A percentile compares a stretch with the other conserved stretches of the same genome.
These are phyloP conservation scores for Acanthamoeba healyi DNA, from an alignment of 208 protist species.

Conservation along the genomic window DNA sequence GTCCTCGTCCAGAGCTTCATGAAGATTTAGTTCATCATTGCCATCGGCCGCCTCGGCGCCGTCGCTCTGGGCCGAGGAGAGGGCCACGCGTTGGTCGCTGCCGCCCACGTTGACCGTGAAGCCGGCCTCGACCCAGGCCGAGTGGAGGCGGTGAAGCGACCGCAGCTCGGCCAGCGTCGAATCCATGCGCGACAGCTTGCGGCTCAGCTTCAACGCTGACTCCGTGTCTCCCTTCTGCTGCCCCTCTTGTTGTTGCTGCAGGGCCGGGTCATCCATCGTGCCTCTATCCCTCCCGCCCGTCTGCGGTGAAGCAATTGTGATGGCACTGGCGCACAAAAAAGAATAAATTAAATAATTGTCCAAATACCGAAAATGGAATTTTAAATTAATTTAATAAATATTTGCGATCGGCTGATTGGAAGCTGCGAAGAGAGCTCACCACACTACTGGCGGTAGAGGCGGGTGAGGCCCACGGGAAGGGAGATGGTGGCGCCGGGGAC, in stretches of 20 bases:
- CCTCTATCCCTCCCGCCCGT: neutral
- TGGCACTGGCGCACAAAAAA: too few relatives aligned
- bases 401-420: neutral
- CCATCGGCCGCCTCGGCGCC: neutral
- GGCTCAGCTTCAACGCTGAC: neutral
- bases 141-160: conserved; percentile 34
- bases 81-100: neutral
- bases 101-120: neutral
- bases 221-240: neutral
- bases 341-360: neutral
- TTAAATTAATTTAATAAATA: too few relatives aligned
- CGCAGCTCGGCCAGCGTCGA: conserved; percentile 28
- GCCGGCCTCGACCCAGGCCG: conserved; percentile 38
- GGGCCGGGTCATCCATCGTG: neutral
- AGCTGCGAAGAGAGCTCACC: neutral
- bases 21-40: neutral
- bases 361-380: neutral
- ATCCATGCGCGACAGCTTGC: conserved; percentile 31
- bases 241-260: neutral
- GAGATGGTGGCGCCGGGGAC: neutral
- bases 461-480: neutral
- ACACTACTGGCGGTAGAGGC: neutral
- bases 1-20: neutral
- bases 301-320: too few relatives aligned
- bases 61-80: neutral